These are phyloP conservation scores for Ophiostoma sp. DNA, from an alignment of 2,329 filamentous ascomycete genomes.

Conservation along the genomic window DNA sequence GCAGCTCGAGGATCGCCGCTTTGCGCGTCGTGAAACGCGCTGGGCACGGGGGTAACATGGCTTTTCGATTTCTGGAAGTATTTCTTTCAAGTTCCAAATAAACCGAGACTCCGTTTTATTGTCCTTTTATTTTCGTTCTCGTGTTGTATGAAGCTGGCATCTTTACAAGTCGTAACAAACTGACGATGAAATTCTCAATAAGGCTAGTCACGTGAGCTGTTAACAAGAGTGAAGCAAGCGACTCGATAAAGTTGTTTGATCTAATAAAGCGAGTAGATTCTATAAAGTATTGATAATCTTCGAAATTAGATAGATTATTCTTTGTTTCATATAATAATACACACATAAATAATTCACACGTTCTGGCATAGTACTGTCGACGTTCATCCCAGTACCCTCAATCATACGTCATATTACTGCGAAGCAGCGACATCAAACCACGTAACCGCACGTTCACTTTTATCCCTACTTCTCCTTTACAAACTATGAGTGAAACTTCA, in stretches of 20 bases:
- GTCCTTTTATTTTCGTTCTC: neutral
- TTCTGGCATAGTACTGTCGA: no score
- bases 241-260: neutral
- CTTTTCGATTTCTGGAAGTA: neutral
- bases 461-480: no score
- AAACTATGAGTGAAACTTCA: no score
- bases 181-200: conserved; percentile 12
- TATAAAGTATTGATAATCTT: neutral
- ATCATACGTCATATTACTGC: neutral
- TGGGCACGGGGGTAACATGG: conserved; percentile 27
- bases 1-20: conserved; percentile 67
- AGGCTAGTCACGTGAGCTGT: neutral
- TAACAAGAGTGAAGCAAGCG: neutral
- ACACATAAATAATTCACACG: no score
- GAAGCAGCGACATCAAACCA: neutral
- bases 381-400: neutral
- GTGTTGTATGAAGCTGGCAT: neutral
- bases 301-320: neutral
- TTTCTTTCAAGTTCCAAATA: neutral
- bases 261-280: neutral
- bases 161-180: neutral
- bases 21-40: conserved; percentile 55
- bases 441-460: no score
- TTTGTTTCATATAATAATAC: neutral
- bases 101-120: no score